These are phyloP conservation scores for Trametopsis cervina DNA, from an alignment of 768 basidiomycete species.

Conservation along the genomic window DNA sequence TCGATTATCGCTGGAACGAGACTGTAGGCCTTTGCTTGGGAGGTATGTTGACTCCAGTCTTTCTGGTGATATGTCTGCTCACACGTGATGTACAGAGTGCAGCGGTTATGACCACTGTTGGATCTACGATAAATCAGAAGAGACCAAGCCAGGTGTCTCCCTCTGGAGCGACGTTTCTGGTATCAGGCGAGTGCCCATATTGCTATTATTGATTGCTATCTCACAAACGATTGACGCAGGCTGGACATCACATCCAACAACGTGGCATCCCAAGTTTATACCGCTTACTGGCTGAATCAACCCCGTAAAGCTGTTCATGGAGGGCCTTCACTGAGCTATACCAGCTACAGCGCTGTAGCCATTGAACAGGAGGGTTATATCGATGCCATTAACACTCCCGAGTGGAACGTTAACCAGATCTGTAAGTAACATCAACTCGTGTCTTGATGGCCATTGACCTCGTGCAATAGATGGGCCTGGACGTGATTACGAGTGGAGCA, in stretches of 20 bases:
- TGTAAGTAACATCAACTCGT: conserved; percentile 28
- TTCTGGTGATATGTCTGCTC: no score
- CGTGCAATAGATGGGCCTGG: conserved; percentile 32
- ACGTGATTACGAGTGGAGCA: conserved; percentile 37
- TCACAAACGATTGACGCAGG: conserved; percentile 20
- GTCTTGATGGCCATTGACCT: background rate
- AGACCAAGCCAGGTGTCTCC: conserved; percentile 25
- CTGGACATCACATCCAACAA: conserved; percentile 45
- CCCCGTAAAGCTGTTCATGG: conserved; percentile 43
- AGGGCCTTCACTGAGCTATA: conserved; percentile 36
- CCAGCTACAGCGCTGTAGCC: conserved; percentile 37
- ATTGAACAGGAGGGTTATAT: conserved; percentile 49
- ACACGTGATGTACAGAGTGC: conserved; percentile 31
- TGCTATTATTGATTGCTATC: no score
- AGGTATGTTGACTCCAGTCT: conserved; percentile 10
- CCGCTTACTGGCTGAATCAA: conserved; percentile 37
- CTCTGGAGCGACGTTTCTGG: conserved; percentile 45
- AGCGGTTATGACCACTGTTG: conserved; percentile 44
- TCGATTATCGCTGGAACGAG: conserved; percentile 19
- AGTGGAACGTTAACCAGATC: conserved; percentile 48
- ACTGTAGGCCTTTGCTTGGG: conserved; percentile 19
- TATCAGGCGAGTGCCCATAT: conserved; percentile 30
- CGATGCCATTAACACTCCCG: conserved; percentile 49
- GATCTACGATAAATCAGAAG: conserved; percentile 37
- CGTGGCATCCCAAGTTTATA: conserved; percentile 45